Evolutionary conservation across 1,139 yeast genomes (phyloP), one percentile per base, ranked within the genome.

Genomic region (Lizanozyma gosingica): DNA sequence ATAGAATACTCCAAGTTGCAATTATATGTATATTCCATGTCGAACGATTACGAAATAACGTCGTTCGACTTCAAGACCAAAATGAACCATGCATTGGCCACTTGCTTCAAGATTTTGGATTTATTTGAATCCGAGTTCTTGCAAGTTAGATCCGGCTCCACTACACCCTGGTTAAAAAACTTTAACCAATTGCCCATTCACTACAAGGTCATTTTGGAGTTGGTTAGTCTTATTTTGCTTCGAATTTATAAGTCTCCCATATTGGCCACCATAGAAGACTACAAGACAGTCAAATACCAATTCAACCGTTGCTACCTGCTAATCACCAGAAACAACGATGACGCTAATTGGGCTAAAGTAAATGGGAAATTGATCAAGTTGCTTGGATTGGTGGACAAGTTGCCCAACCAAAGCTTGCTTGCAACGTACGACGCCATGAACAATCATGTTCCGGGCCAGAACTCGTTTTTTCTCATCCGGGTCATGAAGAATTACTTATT

Each of bases 1-100:
- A 57, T 67, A 15, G 67, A 63, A 43, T 69, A 55, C 46, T 58
- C 71, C n/a, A 64, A 61, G 42, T 52, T 70, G 27, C 75, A 70
- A 49, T 56, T 69, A 18, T 68, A 56, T 47, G 50, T 65, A 29
- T 67, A 67, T 47, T 54, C 66, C 18, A 60, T 69, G 45, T 55
- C 71, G 3, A 56, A 59, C 32, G 53, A 60, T 22, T 22, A 22
- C 29, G 59, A 60, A 34, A 51, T 65, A 14, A 42, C 55, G 3
- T 39, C 60, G 8, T 35, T 38, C 0, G 71, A 65, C 39, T 70
- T 69, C 47, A 59, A 59, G 40, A 22, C 18, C 2, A 56, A 52
- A 38, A 46, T 70, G 18, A 45, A 54, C 38, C 65, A 65, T 40
- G 56, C 68, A 3, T 46, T 67, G 2, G 39, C 43, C 9, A 56